Base-by-base conservation (phyloP, 2,329 filamentous ascomycete species). In the Cytospora mali region DNA sequence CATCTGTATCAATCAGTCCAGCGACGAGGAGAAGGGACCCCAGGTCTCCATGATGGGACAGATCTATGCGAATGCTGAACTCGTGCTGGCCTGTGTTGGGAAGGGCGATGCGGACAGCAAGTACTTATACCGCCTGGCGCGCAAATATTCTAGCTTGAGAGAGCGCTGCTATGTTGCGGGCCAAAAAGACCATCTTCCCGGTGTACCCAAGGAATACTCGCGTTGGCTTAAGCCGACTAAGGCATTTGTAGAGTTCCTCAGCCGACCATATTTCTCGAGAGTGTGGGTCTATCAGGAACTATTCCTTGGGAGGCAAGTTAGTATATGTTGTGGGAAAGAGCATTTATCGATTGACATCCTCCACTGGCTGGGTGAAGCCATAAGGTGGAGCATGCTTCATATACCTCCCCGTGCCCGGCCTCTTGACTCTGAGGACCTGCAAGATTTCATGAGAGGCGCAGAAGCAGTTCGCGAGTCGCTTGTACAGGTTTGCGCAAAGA, bases 211-310 rank as follows among this genome's bases (percentile, higher is more conserved):
- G 16, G n/a, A 50, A 25, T n/a, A 2, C 16, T n/a, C 29, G 31
- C 21, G 6, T 35, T 57, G 6, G 6, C 46, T 6, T 1, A 53
- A 25, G 29, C 6, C 51, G 3, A 14, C 7, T 1, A 5, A 6
- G 0, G 53, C 53, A 3, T 10, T 54, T 2, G 21, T 3, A 1
- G 16, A 2, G 7, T 53, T 64, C 6, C 1, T 58, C 3, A 7
- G 3, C 13, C 50, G 62, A 5, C 18, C 42, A 0, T 64, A 62
- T 48, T 64, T 62, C 27, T 5, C 11, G 2, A 50, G 62, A 7
- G 58, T 64, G 4, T 64, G 62, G 62, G 33, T 62, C 1, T 55
- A 51, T 18, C 62, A 64, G 31, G 58, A 64, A 6, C 1, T 64
- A 1, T 55, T 50, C 13, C 46, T 58, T 2, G 54, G 58, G 2